Percentiles rank a stretch among this genome's conserved stretches.
These are phyloP conservation scores for Flaveria brownii DNA, from an alignment of 129 eudicot genomes.

Conservation along the genomic window DNA sequence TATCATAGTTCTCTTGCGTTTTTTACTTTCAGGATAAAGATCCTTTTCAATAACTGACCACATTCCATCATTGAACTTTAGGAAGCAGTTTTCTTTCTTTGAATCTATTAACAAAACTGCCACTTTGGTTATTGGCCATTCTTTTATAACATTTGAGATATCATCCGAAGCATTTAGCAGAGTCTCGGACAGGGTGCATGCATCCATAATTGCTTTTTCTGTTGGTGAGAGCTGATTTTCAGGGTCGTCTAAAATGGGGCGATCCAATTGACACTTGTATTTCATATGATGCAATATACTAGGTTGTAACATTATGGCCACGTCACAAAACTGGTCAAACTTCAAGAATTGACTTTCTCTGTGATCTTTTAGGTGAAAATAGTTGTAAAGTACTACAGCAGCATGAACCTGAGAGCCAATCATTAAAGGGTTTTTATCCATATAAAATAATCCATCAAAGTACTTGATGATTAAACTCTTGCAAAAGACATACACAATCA, in stretches of 20 bases:
- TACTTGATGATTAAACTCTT: slow-evolving; percentile 16
- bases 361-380: slow-evolving; percentile 61
- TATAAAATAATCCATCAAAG: background rate
- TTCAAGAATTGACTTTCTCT: slow-evolving; percentile 46
- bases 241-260: slow-evolving; percentile 33
- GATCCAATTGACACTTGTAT: slow-evolving; percentile 34
- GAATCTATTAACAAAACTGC: slow-evolving; percentile 68
- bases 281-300: slow-evolving; percentile 51
- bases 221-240: slow-evolving; percentile 59
- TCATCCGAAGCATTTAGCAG: slow-evolving; percentile 58
- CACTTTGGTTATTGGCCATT: slow-evolving; percentile 66
- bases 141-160: slow-evolving; percentile 36
- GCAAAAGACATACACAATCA: background rate
- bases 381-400: slow-evolving; percentile 82
- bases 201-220: slow-evolving; percentile 63
- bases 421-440: background rate
- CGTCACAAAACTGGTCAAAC: slow-evolving; percentile 60
- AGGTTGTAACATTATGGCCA: slow-evolving; percentile 66
- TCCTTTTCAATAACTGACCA: slow-evolving; percentile 65
- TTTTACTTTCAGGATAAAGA: slow-evolving; percentile 28
- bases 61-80: slow-evolving; percentile 53
- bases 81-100: slow-evolving; percentile 61
- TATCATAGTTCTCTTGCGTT: slow-evolving; percentile 17
- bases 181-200: slow-evolving; percentile 61
- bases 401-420: slow-evolving; percentile 65